Evolutionary conservation across 257 asterid species (phyloP).

Genomic region (Misopates orontium): DNA sequence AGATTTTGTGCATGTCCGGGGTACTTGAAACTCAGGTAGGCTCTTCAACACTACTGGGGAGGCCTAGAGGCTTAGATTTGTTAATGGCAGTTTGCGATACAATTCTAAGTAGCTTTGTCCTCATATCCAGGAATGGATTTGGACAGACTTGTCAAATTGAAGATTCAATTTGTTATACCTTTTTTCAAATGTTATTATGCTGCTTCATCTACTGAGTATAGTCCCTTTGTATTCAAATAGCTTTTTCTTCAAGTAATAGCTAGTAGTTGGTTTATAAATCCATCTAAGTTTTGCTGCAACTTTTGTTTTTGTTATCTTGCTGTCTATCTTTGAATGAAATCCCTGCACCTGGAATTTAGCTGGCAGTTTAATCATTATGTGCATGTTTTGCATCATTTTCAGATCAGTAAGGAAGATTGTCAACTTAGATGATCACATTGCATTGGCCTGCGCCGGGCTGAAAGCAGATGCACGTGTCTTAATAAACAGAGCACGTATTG

Average conservation of each 20-base stretch:
- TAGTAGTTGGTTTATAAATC: not conserved
- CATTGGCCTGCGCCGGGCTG: conserved; percentile 96
- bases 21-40: conserved; percentile 7
- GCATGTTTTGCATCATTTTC: conserved; percentile 29
- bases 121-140: not conserved
- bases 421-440: conserved; percentile 88
- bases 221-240: not conserved
- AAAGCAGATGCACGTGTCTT: conserved; percentile 98
- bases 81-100: conserved; percentile 1
- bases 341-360: not conserved
- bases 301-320: not conserved
- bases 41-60: not conserved
- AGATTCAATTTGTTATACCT: not conserved
- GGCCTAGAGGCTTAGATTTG: not conserved
- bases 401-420: conserved; percentile 98
- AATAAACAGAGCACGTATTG: conserved; percentile 87
- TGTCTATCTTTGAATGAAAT: not conserved
- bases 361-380: not conserved
- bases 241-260: not conserved
- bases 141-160: not conserved
- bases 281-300: not conserved
- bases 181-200: not conserved
- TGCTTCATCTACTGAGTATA: conserved; percentile 5
- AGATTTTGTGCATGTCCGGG: not conserved
- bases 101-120: not conserved